Evolutionary conservation across 257 asterid genomes (phyloP), one percentile per base, ranked within the genome.

Genomic region (Plantago ovata): DNA sequence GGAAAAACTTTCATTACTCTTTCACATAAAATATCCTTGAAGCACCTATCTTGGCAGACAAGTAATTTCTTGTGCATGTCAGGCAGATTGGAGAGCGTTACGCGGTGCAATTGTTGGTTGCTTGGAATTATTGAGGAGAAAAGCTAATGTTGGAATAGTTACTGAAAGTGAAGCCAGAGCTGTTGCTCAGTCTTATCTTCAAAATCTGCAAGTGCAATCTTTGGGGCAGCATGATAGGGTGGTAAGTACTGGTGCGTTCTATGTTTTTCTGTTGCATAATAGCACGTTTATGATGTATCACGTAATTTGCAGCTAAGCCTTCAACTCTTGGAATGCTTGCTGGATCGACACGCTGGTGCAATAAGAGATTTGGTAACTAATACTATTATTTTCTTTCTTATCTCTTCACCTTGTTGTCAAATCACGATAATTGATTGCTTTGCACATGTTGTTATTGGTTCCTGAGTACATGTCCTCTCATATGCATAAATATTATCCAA

Each of bases 51-150:
- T 21, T 50, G 32, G 18, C 57, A 71, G 60, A 70, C 53, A 42
- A 70, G 75, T 82, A 69, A 77, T 72, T 49, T 55, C 48, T 50
- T 28, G 32, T 62, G 50, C 53, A 65, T 70, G 67, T 73, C 90
- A 93, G 98, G 96, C 82, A 77, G 98, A 93, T 68, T 93, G 98
- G 98, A 89, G 69, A 81, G 96, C 98, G 16, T 60, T 86, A 68
- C 92, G 78, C 60, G 98, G 98, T 74, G 97, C 98, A 63, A 62
- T 89, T 73, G 87, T 89, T 32, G 98, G 98, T 70, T 93, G 96
- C 72, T 77, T 93, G 81, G 94, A 95, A 20, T 75, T 93, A 60
- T 57, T 84, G 79, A 77, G 82, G 80, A 86, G 97, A 78, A 82
- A 77, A 81, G 61, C 1, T 64, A 81, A 72, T 68, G 84, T 74